Evolutionary conservation across 192 early-diverging fungal species (phyloP).

Genomic region (Pilaira anomala): DNA sequence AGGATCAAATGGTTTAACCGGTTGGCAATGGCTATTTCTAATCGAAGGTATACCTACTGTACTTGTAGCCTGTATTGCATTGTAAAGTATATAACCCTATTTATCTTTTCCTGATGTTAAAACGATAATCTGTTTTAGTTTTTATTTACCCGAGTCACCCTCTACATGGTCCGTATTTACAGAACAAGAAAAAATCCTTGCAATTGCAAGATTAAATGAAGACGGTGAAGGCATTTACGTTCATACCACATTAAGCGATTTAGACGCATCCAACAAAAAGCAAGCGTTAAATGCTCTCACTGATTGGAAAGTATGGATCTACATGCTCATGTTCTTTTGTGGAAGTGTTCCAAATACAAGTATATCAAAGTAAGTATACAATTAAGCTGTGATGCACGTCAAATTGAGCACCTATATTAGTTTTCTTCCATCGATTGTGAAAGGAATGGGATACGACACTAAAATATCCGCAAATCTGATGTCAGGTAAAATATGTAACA

Average conservation of each 20-base stretch:
- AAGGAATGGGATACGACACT: constrained; percentile 29
- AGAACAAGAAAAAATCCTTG: constrained; percentile 17
- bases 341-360: constrained; percentile 38
- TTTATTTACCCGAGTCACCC: constrained; percentile 28
- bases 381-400: too few relatives aligned
- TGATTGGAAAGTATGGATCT: constrained; percentile 36
- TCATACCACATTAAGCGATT: constrained; percentile 21
- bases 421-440: constrained; percentile 34
- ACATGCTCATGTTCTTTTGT: constrained; percentile 39
- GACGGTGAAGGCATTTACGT: background rate
- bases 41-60: constrained; percentile 36
- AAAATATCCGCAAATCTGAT: constrained; percentile 35
- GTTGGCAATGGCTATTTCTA: constrained; percentile 37
- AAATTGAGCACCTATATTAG: constrained; percentile 1
- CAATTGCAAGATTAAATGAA: constrained; percentile 12
- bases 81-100: background rate
- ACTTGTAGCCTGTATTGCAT: constrained; percentile 24
- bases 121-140: background rate
- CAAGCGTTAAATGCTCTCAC: constrained; percentile 21
- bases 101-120: background rate
- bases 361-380: constrained; percentile 28
- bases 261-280: constrained; percentile 24
- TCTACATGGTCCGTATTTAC: constrained; percentile 20
- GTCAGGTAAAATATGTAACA: constrained; percentile 19
- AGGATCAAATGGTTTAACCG: constrained; percentile 24